Evolutionary conservation across 345 rosid species (phyloP).

Genomic region (Sonneratia caseolaris): DNA sequence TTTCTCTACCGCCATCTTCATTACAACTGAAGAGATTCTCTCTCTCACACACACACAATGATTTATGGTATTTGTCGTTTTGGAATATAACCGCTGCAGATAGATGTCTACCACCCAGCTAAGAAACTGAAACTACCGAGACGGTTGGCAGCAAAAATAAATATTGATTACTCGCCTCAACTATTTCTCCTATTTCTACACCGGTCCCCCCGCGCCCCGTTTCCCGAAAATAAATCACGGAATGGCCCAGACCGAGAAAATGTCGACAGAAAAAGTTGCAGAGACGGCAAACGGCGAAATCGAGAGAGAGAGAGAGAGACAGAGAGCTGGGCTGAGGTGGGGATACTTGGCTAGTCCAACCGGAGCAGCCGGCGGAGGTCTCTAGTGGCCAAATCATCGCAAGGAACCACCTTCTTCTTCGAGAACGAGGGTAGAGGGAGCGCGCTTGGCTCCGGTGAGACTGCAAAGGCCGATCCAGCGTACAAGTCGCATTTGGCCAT

Average conservation of each 20-base stretch:
- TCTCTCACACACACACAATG: too few relatives aligned
- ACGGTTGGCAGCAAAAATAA: neutral
- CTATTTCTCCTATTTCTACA: conserved; percentile 6
- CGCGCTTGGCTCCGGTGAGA: conserved; percentile 49
- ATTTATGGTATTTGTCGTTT: too few relatives aligned
- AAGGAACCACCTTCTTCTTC: conserved; percentile 20
- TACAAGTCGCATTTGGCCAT: conserved; percentile 13
- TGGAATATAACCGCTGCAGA: too few relatives aligned
- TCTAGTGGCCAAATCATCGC: conserved; percentile 44
- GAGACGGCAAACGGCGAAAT: too few relatives aligned
- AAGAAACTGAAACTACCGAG: too few relatives aligned
- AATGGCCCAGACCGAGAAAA: conserved; percentile 9
- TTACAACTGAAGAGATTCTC: too few relatives aligned
- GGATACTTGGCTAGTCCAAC: neutral
- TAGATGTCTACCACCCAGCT: too few relatives aligned
- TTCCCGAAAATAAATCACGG: conserved; percentile 5
- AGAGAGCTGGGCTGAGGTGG: too few relatives aligned
- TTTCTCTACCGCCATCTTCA: too few relatives aligned
- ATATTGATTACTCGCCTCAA: too few relatives aligned
- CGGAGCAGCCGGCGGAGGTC: conserved; percentile 44
- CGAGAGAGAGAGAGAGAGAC: too few relatives aligned
- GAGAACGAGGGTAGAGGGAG: conserved; percentile 46
- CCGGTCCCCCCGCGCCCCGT: conserved; percentile 10
- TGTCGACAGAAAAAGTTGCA: too few relatives aligned
- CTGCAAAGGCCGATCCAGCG: conserved; percentile 42